Percentiles rank a stretch among this genome's conserved stretches.
phyloP scores from a whole-genome alignment of 2,329 filamentous ascomycete genomes.

The Paraphoma chrysanthemicola region DNA sequence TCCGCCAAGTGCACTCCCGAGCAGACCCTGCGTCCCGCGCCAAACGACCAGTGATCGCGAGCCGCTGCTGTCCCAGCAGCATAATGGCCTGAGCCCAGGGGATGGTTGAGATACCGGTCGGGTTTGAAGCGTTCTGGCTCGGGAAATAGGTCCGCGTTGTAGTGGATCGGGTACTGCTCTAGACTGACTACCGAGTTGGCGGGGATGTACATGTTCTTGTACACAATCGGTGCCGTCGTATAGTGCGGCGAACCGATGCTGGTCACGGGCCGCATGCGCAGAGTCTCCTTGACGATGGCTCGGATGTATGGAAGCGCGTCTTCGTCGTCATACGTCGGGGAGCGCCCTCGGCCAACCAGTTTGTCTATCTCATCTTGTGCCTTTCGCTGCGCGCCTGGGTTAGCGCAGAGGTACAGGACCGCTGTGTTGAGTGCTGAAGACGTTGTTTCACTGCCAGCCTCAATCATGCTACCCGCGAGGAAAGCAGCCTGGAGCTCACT shows the following conservation, averaged over 20 bases:
- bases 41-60: slow-evolving; percentile 48
- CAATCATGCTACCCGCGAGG: slow-evolving; percentile 46
- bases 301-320: slow-evolving; percentile 48
- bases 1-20: slow-evolving; percentile 54
- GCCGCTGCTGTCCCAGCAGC: slow-evolving; percentile 42
- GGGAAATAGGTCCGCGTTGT: slow-evolving; percentile 46
- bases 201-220: slow-evolving; percentile 54
- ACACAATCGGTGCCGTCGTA: slow-evolving; percentile 45
- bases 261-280: slow-evolving; percentile 48
- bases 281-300: slow-evolving; percentile 52
- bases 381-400: slow-evolving; percentile 21
- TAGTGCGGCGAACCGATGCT: slow-evolving; percentile 46
- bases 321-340: slow-evolving; percentile 53
- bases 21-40: slow-evolving; percentile 54
- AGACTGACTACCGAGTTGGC: slow-evolving; percentile 46
- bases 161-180: slow-evolving; percentile 40
- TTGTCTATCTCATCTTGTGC: slow-evolving; percentile 32
- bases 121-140: slow-evolving; percentile 52
- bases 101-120: slow-evolving; percentile 50
- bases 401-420: slow-evolving; percentile 38
- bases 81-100: slow-evolving; percentile 38
- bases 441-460: slow-evolving; percentile 51
- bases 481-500: slow-evolving; percentile 45
- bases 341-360: slow-evolving; percentile 21
- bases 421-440: slow-evolving; percentile 45